These are phyloP conservation scores for Gilbertella persicaria DNA, from an alignment of 371 early-diverging fungal species.

Conservation along the genomic window DNA sequence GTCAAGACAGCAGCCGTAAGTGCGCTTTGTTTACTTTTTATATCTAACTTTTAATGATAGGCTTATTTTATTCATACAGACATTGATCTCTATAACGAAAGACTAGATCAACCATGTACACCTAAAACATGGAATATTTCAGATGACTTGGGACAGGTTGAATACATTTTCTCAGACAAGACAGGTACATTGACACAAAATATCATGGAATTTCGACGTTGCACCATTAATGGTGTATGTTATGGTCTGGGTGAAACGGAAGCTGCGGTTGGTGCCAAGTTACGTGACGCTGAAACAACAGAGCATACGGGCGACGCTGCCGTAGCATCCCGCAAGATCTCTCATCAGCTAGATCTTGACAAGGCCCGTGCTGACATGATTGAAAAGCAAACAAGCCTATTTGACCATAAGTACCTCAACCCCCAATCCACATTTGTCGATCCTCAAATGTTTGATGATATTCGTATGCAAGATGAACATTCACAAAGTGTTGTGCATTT, in stretches of 20 bases:
- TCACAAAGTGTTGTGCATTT: slow-evolving; percentile 58
- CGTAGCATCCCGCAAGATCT: slow-evolving; percentile 25
- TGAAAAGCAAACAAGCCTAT: slow-evolving; percentile 39
- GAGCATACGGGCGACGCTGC: neutral
- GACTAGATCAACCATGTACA: slow-evolving; percentile 75
- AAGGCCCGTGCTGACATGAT: slow-evolving; percentile 42
- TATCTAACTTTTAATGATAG: slow-evolving; percentile 8
- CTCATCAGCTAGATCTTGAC: slow-evolving; percentile 29
- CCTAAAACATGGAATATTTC: slow-evolving; percentile 90
- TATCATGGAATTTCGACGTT: slow-evolving; percentile 80
- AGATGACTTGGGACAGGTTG: slow-evolving; percentile 87
- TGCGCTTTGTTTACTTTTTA: neutral
- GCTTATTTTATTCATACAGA: slow-evolving; percentile 86
- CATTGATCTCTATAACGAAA: slow-evolving; percentile 84
- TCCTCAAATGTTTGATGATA: slow-evolving; percentile 44
- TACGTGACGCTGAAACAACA: slow-evolving; percentile 27
- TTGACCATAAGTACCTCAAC: slow-evolving; percentile 45
- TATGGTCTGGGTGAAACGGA: slow-evolving; percentile 71
- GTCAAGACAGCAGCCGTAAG: slow-evolving; percentile 75
- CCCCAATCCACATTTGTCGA: slow-evolving; percentile 50
- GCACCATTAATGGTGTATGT: slow-evolving; percentile 81
- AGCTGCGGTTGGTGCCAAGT: slow-evolving; percentile 43
- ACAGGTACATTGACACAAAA: slow-evolving; percentile 84
- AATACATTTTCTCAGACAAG: slow-evolving; percentile 96
- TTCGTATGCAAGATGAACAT: slow-evolving; percentile 36